Evolutionary conservation across 805 yeast species (phyloP).

Genomic region (Schizosaccharomyces cryophilus): DNA sequence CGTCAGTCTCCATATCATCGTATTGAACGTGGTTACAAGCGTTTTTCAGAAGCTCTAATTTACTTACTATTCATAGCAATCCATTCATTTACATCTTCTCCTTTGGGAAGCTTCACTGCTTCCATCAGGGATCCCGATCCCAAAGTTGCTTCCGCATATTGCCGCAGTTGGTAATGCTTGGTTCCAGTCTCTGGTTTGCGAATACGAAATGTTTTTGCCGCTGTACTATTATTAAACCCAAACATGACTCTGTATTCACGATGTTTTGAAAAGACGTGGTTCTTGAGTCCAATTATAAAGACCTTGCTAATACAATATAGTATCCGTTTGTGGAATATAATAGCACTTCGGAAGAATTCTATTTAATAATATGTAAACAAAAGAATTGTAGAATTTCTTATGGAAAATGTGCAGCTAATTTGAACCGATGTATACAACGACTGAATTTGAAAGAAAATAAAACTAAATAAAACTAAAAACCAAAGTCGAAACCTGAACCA

Average conservation of each 20-base stretch:
- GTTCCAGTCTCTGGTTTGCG: conserved; percentile 9
- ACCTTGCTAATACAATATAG: too few relatives aligned
- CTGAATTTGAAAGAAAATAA: too few relatives aligned
- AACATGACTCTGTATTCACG: neutral
- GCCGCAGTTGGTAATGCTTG: conserved; percentile 27
- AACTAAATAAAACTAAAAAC: too few relatives aligned
- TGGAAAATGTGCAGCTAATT: too few relatives aligned
- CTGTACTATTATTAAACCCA: neutral
- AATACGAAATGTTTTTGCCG: conserved; percentile 1
- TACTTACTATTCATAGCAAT: conserved; percentile 48
- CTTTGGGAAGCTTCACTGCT: conserved; percentile 82
- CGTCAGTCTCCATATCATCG: neutral
- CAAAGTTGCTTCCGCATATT: conserved; percentile 79
- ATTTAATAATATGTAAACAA: too few relatives aligned
- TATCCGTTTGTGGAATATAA: too few relatives aligned
- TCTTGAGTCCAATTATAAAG: neutral
- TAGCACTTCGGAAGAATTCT: too few relatives aligned
- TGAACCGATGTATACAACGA: too few relatives aligned
- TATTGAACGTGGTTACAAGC: neutral
- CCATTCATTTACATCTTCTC: conserved; percentile 85
- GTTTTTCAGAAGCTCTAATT: too few relatives aligned
- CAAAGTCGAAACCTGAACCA: too few relatives aligned
- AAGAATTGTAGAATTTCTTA: too few relatives aligned
- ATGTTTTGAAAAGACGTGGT: neutral
- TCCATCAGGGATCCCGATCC: conserved; percentile 80